phyloP scores from a whole-genome alignment of 2,329 filamentous ascomycete species.

The Mariannaea sp. region DNA sequence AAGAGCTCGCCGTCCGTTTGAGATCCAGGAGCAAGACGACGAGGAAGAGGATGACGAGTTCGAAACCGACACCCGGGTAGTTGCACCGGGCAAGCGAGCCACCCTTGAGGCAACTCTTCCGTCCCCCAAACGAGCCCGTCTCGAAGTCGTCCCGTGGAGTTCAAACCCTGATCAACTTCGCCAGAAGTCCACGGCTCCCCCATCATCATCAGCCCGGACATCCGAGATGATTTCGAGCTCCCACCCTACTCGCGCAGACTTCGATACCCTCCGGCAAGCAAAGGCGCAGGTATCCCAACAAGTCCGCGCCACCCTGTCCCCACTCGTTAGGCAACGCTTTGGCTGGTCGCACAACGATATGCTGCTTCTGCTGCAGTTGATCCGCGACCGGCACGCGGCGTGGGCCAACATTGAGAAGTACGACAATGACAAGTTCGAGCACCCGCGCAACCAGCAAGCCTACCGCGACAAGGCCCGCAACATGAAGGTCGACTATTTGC shows the following conservation, averaged over 20 bases:
- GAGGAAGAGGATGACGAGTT: slow-evolving; percentile 37
- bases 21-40: slow-evolving; percentile 20
- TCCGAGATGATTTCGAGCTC: slow-evolving; percentile 12
- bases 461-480: slow-evolving; percentile 63
- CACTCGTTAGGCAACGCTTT: slow-evolving; percentile 34
- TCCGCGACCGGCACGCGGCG: slow-evolving; percentile 38
- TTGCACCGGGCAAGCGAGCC: slow-evolving; percentile 34
- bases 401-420: slow-evolving; percentile 43
- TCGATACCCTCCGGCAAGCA: slow-evolving; percentile 37
- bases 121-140: slow-evolving; percentile 21
- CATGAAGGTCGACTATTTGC: slow-evolving; percentile 58
- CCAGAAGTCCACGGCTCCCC: slow-evolving; percentile 6
- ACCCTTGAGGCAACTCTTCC: slow-evolving; percentile 18
- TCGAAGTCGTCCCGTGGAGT: background rate
- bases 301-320: slow-evolving; percentile 31
- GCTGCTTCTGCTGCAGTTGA: slow-evolving; percentile 47
- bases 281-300: slow-evolving; percentile 29
- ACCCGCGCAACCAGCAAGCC: slow-evolving; percentile 57
- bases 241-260: slow-evolving; percentile 16
- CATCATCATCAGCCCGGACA: background rate
- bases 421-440: slow-evolving; percentile 46
- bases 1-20: slow-evolving; percentile 6
- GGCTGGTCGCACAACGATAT: slow-evolving; percentile 52
- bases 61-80: slow-evolving; percentile 37
- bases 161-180: slow-evolving; percentile 6